These are phyloP conservation scores for Whalleya microplaca DNA, from an alignment of 2,329 filamentous ascomycete genomes.

Conservation along the genomic window DNA sequence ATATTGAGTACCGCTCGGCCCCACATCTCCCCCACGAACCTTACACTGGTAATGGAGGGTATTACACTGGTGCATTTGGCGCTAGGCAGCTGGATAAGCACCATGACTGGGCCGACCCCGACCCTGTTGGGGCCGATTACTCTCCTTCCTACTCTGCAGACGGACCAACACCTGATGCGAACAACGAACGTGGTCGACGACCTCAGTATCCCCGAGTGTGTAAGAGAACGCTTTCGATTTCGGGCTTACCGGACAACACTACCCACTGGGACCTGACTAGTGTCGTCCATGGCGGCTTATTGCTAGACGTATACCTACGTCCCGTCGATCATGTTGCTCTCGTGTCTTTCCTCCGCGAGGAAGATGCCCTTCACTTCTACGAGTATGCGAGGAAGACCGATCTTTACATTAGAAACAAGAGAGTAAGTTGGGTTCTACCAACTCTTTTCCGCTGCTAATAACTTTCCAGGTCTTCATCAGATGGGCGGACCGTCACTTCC, in stretches of 20 bases:
- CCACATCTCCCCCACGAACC: slow-evolving; percentile 5
- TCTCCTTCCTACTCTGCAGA: slow-evolving; percentile 30
- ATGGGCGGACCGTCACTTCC: slow-evolving; percentile 75
- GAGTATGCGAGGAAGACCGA: slow-evolving; percentile 66
- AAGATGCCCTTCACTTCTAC: slow-evolving; percentile 67
- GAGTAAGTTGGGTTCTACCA: slow-evolving; percentile 52
- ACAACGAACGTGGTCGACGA: slow-evolving; percentile 15
- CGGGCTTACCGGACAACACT: slow-evolving; percentile 62
- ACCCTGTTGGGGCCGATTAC: slow-evolving; percentile 18
- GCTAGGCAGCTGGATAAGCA: slow-evolving; percentile 12
- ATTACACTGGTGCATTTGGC: slow-evolving; percentile 7
- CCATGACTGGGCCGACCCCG: slow-evolving; percentile 27
- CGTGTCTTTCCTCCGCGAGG: slow-evolving; percentile 71
- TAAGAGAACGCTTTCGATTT: slow-evolving; percentile 63
- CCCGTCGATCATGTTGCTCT: slow-evolving; percentile 61
- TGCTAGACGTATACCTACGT: slow-evolving; percentile 71
- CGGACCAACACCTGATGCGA: slow-evolving; percentile 19
- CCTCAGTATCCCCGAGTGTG: slow-evolving; percentile 43
- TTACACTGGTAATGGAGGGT: slow-evolving; percentile 5
- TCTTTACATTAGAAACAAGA: slow-evolving; percentile 69
- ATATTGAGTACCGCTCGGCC: slow-evolving; percentile 3
- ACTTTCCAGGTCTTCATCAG: slow-evolving; percentile 62
- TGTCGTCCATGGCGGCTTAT: slow-evolving; percentile 68
- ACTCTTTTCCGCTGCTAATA: slow-evolving; percentile 13
- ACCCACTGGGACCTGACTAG: slow-evolving; percentile 69